phyloP scores from a whole-genome alignment of 2,329 filamentous ascomycete genomes.

The Penicillium paneum region DNA sequence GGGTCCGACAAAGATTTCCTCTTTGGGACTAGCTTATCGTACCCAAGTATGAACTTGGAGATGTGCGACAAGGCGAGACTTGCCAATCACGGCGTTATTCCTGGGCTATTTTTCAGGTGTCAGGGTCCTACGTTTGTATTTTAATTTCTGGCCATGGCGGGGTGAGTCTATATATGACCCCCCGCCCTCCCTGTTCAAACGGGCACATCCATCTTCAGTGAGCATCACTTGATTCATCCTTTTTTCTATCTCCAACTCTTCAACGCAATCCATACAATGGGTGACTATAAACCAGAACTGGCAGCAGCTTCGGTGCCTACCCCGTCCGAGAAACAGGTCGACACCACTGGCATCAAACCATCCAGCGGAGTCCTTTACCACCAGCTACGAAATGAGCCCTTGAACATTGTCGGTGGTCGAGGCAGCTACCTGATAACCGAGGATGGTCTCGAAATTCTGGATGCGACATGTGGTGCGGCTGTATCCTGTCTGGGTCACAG shows the following conservation, averaged over 20 bases:
- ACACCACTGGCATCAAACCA: background rate
- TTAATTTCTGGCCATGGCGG: background rate
- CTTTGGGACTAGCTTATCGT: slow-evolving; percentile 16
- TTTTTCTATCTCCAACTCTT: background rate
- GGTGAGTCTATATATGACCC: background rate
- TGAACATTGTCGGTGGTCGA: slow-evolving; percentile 44
- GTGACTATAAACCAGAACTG: slow-evolving; percentile 18
- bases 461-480: slow-evolving; percentile 68
- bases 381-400: slow-evolving; percentile 43
- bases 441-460: slow-evolving; percentile 59
- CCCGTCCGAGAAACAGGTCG: background rate
- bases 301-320: background rate
- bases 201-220: background rate
- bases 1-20: slow-evolving; percentile 28
- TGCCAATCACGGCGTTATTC: slow-evolving; percentile 5
- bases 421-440: slow-evolving; percentile 49
- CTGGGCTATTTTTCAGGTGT: background rate
- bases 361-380: slow-evolving; percentile 48
- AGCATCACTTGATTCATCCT: background rate
- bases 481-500: slow-evolving; percentile 70
- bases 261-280: slow-evolving; percentile 11
- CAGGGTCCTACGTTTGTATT: background rate
- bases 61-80: slow-evolving; percentile 3
- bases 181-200: background rate
- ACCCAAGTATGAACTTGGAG: background rate